These are phyloP conservation scores for Astrothelium subdiscretum DNA, from an alignment of 495 filamentous ascomycete species.

Conservation along the genomic window DNA sequence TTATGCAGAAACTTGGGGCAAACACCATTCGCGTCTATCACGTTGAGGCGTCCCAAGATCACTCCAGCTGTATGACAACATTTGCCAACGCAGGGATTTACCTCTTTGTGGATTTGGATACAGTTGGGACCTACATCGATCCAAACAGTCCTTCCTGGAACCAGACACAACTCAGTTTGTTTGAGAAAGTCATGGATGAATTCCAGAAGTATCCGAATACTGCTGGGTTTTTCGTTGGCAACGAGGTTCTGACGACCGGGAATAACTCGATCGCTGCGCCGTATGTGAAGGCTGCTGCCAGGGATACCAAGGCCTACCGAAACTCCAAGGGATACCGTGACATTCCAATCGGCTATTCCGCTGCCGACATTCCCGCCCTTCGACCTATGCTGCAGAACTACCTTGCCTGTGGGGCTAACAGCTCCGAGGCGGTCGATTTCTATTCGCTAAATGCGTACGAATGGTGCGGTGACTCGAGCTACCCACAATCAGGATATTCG, in stretches of 20 bases:
- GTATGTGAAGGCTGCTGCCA: constrained; percentile 68
- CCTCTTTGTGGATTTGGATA: constrained; percentile 72
- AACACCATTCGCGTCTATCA: constrained; percentile 88
- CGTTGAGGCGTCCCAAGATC: constrained; percentile 57
- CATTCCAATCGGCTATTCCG: constrained; percentile 80
- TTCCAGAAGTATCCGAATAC: constrained; percentile 72
- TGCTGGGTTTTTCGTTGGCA: constrained; percentile 74
- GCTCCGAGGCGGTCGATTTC: constrained; percentile 66
- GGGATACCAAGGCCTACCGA: constrained; percentile 74
- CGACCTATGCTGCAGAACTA: constrained; percentile 86
- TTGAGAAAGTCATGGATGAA: constrained; percentile 60
- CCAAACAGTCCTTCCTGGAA: constrained; percentile 57
- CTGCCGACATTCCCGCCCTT: constrained; percentile 69
- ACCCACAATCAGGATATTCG: constrained; percentile 56
- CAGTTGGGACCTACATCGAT: constrained; percentile 65
- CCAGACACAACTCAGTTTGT: constrained; percentile 51
- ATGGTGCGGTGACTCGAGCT: constrained; percentile 65
- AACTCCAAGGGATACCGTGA: constrained; percentile 66
- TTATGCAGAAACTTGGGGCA: constrained; percentile 71
- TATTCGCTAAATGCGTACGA: constrained; percentile 80
- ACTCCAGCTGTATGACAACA: constrained; percentile 69
- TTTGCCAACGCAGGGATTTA: constrained; percentile 80
- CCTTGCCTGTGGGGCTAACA: constrained; percentile 60
- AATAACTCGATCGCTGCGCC: constrained; percentile 58
- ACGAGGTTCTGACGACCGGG: constrained; percentile 60